These are phyloP conservation scores for Jackrogersella multiformis DNA, from an alignment of 495 filamentous ascomycete genomes.

Conservation along the genomic window DNA sequence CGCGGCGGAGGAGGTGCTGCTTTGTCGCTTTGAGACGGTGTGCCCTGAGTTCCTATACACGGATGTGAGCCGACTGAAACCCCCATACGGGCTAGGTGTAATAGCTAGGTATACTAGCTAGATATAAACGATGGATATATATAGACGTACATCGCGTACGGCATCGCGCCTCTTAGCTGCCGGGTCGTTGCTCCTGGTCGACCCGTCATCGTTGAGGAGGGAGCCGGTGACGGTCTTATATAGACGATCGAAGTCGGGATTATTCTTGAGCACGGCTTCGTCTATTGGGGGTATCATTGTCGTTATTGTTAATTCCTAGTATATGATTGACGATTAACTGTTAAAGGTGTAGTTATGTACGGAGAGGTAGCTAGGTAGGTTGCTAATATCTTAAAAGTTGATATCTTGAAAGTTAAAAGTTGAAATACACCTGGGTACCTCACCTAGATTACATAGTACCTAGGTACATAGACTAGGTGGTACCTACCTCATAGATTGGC, in stretches of 20 bases:
- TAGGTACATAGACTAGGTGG: too few relatives aligned
- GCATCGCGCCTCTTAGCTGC: conserved; percentile 62
- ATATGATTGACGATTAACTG: background rate
- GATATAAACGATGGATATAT: background rate
- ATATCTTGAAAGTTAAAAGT: background rate
- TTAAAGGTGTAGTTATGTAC: background rate
- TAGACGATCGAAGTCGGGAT: conserved; percentile 71
- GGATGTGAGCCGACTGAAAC: background rate
- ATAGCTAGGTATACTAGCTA: background rate
- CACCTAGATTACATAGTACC: too few relatives aligned
- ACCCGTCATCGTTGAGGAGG: conserved; percentile 69
- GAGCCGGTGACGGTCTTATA: conserved; percentile 67
- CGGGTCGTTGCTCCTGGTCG: conserved; percentile 62
- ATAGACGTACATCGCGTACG: conserved; percentile 58
- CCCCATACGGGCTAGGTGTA: too few relatives aligned
- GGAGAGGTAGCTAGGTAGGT: background rate
- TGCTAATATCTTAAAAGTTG: too few relatives aligned
- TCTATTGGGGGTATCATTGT: conserved; percentile 75
- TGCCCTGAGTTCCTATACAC: conserved; percentile 51
- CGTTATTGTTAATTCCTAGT: conserved; percentile 17
- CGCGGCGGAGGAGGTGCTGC: conserved; percentile 51
- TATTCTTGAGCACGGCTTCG: conserved; percentile 65
- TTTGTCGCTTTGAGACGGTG: conserved; percentile 53
- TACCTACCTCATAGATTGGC: too few relatives aligned
- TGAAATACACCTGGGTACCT: background rate